Base-by-base conservation (phyloP, 345 rosid species). In the Rhizophora mangle region DNA sequence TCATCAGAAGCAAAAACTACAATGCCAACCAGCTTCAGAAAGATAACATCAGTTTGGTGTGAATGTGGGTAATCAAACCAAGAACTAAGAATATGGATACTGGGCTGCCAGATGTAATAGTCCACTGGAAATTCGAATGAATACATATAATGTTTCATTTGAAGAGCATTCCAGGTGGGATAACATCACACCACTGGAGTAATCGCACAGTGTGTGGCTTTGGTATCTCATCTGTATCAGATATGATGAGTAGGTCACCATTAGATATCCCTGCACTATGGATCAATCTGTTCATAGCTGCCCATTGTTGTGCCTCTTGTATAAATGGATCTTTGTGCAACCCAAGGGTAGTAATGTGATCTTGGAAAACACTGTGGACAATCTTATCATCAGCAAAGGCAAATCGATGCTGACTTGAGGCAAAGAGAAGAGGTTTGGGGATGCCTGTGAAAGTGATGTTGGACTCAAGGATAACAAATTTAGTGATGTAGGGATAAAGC, bases 1-100 rank as follows among this genome's bases (percentile, higher is more conserved):
- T 13, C 67, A 73, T 13, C 92, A 76, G 59, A 86, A 91, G 79
- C 96, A 94, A 76, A 89, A 94, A 80, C 98, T 89, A 51, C 96
- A 94, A 74, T 94, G 98, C 97, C 98, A 94, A n/a, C 96, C 96
- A n/a, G 96, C 93, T 29, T 94, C 95, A 0, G 98, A 80, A 31
- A 94, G n/a, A 73, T 16, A 94, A 71, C 43, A 60, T 91, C 82
- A 0, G 89, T 72, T 68, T 83, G 91, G 53, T 97, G 82, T 0
- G 96, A 89, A 67, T 92, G 99, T 9, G 91, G 80, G 68, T 92
- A 94, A 19, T 72, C 68, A 10, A 90, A 87, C 79, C 76, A 60
- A 6, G 78, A 71, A 31, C 80, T 69, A 27, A 75, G 88, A 15
- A 85, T 68, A 36, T 90, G 91, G 60, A 85, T 70, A 3, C 90